Evolutionary conservation across 345 rosid species (phyloP).

Genomic region (Salix viminalis): DNA sequence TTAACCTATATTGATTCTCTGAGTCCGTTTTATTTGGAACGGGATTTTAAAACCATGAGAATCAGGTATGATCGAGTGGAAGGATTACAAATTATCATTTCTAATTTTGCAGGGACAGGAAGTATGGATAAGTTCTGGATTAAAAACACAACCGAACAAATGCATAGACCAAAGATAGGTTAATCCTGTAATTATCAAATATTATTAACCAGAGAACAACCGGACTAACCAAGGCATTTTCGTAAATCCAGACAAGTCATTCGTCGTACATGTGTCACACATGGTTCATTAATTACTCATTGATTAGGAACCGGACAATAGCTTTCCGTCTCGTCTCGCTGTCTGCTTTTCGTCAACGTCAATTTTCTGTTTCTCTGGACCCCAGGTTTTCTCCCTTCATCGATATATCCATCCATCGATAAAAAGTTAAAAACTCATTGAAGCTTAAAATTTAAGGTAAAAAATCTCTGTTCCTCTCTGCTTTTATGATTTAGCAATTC

Average conservation of each 20-base stretch:
- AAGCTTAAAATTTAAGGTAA: background rate
- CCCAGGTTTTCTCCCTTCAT: background rate
- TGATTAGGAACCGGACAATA: background rate
- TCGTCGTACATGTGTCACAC: background rate
- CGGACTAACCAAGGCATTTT: background rate
- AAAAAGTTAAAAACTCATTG: background rate
- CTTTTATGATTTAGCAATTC: background rate
- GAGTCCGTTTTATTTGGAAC: too few relatives aligned
- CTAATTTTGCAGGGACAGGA: too few relatives aligned
- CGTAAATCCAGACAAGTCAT: background rate
- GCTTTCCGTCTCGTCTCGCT: background rate
- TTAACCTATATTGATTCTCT: too few relatives aligned
- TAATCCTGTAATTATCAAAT: background rate
- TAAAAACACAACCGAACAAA: too few relatives aligned
- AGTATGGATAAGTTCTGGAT: too few relatives aligned
- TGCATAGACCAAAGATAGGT: too few relatives aligned
- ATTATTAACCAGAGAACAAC: background rate
- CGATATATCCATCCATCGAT: background rate
- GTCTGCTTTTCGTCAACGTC: background rate
- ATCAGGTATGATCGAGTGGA: too few relatives aligned
- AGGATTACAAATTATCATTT: too few relatives aligned
- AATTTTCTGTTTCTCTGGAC: background rate
- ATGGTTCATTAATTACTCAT: background rate
- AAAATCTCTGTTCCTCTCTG: background rate
- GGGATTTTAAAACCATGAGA: too few relatives aligned